phyloP scores from a whole-genome alignment of 805 yeast genomes.

The Peterozyma xylosa region DNA sequence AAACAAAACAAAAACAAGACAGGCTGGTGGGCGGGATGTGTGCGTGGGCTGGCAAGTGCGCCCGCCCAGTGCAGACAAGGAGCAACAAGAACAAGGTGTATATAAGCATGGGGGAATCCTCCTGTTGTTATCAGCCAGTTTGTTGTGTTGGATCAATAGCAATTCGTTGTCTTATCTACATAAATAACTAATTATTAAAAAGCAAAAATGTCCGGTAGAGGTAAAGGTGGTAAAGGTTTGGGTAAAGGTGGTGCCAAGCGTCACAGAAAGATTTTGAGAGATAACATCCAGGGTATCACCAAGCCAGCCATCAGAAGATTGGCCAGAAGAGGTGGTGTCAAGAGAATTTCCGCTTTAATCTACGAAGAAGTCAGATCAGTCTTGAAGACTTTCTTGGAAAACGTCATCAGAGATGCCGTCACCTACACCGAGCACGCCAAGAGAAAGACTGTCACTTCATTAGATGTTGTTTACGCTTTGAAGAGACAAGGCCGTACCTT shows the following conservation, averaged over 20 bases:
- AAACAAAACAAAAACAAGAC: too few relatives aligned
- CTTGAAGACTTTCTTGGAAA: slow-evolving; percentile 90
- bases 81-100: too few relatives aligned
- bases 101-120: too few relatives aligned
- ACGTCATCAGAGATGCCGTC: slow-evolving; percentile 98
- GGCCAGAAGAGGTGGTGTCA: slow-evolving; percentile 99
- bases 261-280: slow-evolving; percentile 99
- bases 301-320: slow-evolving; percentile 99
- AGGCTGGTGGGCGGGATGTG: too few relatives aligned
- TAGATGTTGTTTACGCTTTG: slow-evolving; percentile 97
- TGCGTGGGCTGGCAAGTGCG: too few relatives aligned
- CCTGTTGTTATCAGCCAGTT: too few relatives aligned
- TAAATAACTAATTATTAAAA: too few relatives aligned
- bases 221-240: slow-evolving; percentile 99
- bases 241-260: slow-evolving; percentile 99
- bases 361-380: slow-evolving; percentile 99
- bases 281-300: slow-evolving; percentile 99
- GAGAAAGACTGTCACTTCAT: slow-evolving; percentile 99
- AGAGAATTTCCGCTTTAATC: slow-evolving; percentile 98
- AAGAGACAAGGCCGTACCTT: slow-evolving; percentile 99
- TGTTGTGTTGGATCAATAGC: too few relatives aligned
- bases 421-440: slow-evolving; percentile 99
- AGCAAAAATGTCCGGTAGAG: slow-evolving; percentile 90
- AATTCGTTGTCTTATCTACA: too few relatives aligned
- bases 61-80: too few relatives aligned